A percentile compares a stretch with the other conserved stretches of the same genome.
phyloP scores from a whole-genome alignment of 164 flowering plant species.

The Akebia trifoliata region DNA sequence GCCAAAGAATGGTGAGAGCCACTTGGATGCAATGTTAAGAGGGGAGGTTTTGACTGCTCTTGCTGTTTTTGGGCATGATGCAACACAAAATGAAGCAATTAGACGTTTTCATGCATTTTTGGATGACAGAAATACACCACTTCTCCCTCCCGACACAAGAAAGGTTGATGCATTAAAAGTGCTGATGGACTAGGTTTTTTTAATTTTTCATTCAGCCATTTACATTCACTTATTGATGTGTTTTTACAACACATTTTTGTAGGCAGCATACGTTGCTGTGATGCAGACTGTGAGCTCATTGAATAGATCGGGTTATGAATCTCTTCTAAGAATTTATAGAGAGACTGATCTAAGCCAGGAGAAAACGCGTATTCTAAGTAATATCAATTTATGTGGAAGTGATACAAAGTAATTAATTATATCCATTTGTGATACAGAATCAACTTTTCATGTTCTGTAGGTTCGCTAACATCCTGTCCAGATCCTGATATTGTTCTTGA shows the following conservation, averaged over 20 bases:
- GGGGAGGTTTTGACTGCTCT: slow-evolving; percentile 88
- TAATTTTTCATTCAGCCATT: neutral
- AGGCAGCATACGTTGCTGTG: slow-evolving; percentile 90
- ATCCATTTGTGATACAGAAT: neutral
- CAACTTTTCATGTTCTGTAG: slow-evolving; percentile 29
- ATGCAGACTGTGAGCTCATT: slow-evolving; percentile 24
- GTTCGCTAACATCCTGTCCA: slow-evolving; percentile 66
- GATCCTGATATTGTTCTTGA: slow-evolving; percentile 74
- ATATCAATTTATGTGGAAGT: neutral
- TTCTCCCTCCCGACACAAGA: slow-evolving; percentile 84
- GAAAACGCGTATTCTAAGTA: slow-evolving; percentile 8
- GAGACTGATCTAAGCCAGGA: slow-evolving; percentile 90
- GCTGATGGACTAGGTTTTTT: neutral
- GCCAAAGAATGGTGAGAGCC: slow-evolving; percentile 69
- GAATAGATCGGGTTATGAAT: slow-evolving; percentile 68
- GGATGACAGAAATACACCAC: slow-evolving; percentile 70
- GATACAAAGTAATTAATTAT: neutral
- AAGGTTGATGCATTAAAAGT: slow-evolving; percentile 38
- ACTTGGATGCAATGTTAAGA: slow-evolving; percentile 88
- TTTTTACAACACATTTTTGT: slow-evolving; percentile 16
- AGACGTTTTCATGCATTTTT: slow-evolving; percentile 70
- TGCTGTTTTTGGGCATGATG: slow-evolving; percentile 68
- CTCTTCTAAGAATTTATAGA: slow-evolving; percentile 74
- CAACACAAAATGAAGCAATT: slow-evolving; percentile 58
- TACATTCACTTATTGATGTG: neutral